phyloP scores from a whole-genome alignment of 73 alveolate species.

The Stentor coeruleus region DNA sequence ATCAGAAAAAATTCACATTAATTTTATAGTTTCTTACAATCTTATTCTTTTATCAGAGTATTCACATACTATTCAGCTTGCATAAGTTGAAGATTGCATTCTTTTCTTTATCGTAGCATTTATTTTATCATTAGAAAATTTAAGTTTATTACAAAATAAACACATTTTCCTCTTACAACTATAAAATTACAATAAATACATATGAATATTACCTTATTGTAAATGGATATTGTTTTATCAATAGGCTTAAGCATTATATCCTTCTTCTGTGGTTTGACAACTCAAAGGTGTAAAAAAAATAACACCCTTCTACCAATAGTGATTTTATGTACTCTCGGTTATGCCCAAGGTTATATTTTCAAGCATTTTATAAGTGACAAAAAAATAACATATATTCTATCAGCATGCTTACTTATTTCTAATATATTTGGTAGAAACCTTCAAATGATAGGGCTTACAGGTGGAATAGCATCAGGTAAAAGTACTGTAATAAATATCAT shows the following conservation, averaged over 20 bases:
- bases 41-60: too few relatives aligned
- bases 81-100: too few relatives aligned
- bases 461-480: conserved; percentile 89
- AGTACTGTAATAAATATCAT: conserved; percentile 59
- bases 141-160: too few relatives aligned
- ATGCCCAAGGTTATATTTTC: not conserved
- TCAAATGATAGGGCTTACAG: conserved; percentile 54
- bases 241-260: not conserved
- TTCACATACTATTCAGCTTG: too few relatives aligned
- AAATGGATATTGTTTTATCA: not conserved
- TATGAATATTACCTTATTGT: too few relatives aligned
- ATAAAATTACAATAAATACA: too few relatives aligned
- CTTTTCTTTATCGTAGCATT: too few relatives aligned
- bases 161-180: too few relatives aligned
- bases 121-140: too few relatives aligned
- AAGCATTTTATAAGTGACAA: not conserved
- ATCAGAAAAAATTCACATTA: too few relatives aligned
- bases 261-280: not conserved
- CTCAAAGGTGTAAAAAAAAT: not conserved
- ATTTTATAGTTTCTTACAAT: too few relatives aligned
- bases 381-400: not conserved
- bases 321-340: not conserved
- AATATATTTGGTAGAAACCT: conserved; percentile 37
- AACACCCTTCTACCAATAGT: not conserved
- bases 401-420: not conserved